Evolutionary conservation across 495 filamentous ascomycete genomes (phyloP).

Genomic region (Neurospora sp.): DNA sequence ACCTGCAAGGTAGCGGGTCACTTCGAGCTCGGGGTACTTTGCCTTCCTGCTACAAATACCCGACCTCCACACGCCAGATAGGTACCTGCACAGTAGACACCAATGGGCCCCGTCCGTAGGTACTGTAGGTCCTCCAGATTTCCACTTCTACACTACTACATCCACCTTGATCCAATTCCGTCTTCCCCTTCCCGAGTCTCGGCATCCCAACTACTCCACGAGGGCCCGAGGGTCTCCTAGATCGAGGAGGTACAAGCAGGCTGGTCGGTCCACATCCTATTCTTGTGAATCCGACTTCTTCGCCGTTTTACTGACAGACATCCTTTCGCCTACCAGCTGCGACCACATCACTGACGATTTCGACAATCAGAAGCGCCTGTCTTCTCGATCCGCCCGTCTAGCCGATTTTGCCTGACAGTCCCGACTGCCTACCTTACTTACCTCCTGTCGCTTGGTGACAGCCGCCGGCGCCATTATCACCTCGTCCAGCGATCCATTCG

Average conservation of each 20-base stretch:
- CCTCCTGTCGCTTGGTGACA: background rate
- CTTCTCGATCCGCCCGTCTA: background rate
- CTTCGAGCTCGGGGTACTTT: background rate
- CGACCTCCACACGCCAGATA: background rate
- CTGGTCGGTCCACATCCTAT: background rate
- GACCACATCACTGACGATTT: background rate
- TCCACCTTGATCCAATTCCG: background rate
- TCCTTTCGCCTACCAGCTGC: background rate
- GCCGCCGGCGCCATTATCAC: background rate
- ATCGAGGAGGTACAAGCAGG: background rate
- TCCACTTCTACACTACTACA: background rate
- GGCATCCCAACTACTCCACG: background rate
- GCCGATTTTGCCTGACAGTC: background rate
- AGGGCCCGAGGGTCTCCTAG: background rate
- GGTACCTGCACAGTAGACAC: background rate
- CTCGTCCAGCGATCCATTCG: background rate
- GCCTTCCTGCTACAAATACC: background rate
- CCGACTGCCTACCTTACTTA: background rate
- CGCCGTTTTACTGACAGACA: background rate
- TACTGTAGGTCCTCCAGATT: background rate
- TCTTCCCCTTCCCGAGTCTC: background rate
- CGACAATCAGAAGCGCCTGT: background rate
- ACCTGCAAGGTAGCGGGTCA: background rate
- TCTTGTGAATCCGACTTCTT: background rate
- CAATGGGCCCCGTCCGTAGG: background rate